A percentile compares a stretch with the other conserved stretches of the same genome.
phyloP scores from a whole-genome alignment of 2,329 filamentous ascomycete genomes.

The Arthrobotrys megalospora region DNA sequence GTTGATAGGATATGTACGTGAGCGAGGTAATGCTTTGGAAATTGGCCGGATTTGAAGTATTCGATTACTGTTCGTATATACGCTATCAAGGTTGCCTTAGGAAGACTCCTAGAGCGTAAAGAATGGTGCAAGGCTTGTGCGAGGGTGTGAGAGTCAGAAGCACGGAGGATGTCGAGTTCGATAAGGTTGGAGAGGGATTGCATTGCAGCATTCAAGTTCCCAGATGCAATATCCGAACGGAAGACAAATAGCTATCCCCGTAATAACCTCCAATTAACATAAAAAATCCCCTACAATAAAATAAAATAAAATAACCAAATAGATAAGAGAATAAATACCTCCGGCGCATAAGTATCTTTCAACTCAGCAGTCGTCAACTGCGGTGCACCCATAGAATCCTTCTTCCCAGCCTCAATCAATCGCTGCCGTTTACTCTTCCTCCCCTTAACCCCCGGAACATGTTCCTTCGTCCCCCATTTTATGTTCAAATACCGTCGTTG shows the following conservation, averaged over 20 bases:
- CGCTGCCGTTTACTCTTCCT: conserved; percentile 42
- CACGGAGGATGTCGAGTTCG: conserved; percentile 61
- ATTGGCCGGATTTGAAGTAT: conserved; percentile 67
- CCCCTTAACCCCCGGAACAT: conserved; percentile 27
- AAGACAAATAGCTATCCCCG: conserved; percentile 64
- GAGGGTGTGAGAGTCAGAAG: conserved; percentile 62
- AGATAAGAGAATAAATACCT: conserved; percentile 55
- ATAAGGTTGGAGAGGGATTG: conserved; percentile 61
- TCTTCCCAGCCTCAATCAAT: conserved; percentile 42
- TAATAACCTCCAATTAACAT: conserved; percentile 3
- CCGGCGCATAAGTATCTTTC: conserved; percentile 62
- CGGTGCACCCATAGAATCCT: conserved; percentile 51
- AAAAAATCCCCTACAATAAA: conserved; percentile 1
- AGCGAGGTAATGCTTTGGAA: conserved; percentile 66
- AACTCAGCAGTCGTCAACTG: conserved; percentile 62
- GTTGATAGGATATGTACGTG: conserved; percentile 69
- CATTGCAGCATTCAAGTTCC: conserved; percentile 63
- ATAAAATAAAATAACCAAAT: background rate
- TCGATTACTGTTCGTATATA: conserved; percentile 67
- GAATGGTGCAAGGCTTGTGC: conserved; percentile 66
- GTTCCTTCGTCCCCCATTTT: conserved; percentile 31
- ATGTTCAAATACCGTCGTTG: conserved; percentile 38
- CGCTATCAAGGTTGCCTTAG: conserved; percentile 46
- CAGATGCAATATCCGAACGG: conserved; percentile 63
- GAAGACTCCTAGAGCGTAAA: conserved; percentile 63